Base-by-base conservation (phyloP, 306 rosid genomes). In the Pyrus communis region DNA sequence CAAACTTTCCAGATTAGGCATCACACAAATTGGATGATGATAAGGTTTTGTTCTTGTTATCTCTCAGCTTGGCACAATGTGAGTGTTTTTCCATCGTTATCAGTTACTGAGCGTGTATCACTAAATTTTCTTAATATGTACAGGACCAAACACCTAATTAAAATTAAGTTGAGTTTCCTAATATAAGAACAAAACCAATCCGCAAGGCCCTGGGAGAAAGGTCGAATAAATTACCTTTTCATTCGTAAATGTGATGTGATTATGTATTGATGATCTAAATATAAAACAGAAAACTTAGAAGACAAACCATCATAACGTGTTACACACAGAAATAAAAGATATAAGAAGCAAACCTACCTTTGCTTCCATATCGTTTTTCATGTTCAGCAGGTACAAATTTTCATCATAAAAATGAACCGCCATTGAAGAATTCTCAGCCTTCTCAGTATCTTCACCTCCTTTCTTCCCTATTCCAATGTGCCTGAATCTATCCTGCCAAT, bases 401-500 rank as follows among this genome's bases (percentile, higher is more conserved):
- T 96, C 99, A 75, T 96, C 99, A 75, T 96, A 96, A 77, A 85
- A 89, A 17, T 90, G 89, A 78, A 87, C 78, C 2, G 97, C 80
- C 97, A 92, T 92, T 79, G 80, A 82, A 72, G 91, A 49, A 75
- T 87, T 86, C 67, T 87, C 93, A 14, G 64, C 71, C 89, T 84
- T 91, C 75, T 91, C 91, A 5, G 84, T 77, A 71, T 92, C 92
- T 78, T 89, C 95, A 28, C 75, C 84, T 82, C 85, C 88, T 83
- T 90, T 95, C 82, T 85, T 92, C 42, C 99, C 96, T 61, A 82
- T 76, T 54, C 89, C 79, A 68, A 95, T 92, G 79, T 85, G 91
- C 80, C 81, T 91, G 57, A 96, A 71, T 73, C 79, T 93, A 70
- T 89, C 97, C 84, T 92, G 97, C 99, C 97, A 96, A 81, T 96